Base-by-base conservation (phyloP, 2,329 filamentous ascomycete species). In the Cercospora beticola region DNA sequence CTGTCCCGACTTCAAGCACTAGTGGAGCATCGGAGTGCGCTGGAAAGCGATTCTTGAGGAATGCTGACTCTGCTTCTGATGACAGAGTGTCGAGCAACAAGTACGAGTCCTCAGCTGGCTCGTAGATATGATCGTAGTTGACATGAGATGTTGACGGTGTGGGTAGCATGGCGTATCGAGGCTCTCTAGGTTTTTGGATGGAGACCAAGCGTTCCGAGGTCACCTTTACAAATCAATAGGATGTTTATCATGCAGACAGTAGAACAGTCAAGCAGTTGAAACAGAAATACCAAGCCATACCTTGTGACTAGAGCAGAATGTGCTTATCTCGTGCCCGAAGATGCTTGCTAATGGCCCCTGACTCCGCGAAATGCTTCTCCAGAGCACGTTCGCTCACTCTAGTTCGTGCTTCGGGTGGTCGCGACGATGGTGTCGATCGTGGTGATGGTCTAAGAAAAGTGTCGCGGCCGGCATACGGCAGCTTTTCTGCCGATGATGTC, bases 51-150 rank as follows among this genome's bases (percentile, higher is more conserved):
- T 81, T 67, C 18, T 84, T 83, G 21, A 97, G 87, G 79, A 93
- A 97, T 26, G 82, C 73, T 4, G 84, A 87, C 81, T 97, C 93
- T 2, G 86, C 79, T 0, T 83, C 68, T 1, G 89, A 90, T 0
- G 94, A 94, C 56, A 99, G 86, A 0, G 94, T 97, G 82, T 99
- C 94, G 31, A 99, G 88, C 60, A 99, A 87, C 56, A 99, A 87
- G 78, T 93, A 99, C 5, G 94, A 97, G 82, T 99, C 95, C 81
- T 99, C 95, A 10, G 94, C 91, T 40, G 95, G 95, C 78, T 97
- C 94, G 82, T 99, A 99, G 74, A 98, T 90, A 65, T 90, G 89
- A 79, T 92, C 88, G 81, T 94, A 97, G 65, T 90, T 88, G 68
- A 98, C 92, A 82, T 99, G 95, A 23, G 92, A 92, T 2, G 95